Conservation (phyloP, 1,139 yeast genomes). For the Debaryomyces coudertii region DNA sequence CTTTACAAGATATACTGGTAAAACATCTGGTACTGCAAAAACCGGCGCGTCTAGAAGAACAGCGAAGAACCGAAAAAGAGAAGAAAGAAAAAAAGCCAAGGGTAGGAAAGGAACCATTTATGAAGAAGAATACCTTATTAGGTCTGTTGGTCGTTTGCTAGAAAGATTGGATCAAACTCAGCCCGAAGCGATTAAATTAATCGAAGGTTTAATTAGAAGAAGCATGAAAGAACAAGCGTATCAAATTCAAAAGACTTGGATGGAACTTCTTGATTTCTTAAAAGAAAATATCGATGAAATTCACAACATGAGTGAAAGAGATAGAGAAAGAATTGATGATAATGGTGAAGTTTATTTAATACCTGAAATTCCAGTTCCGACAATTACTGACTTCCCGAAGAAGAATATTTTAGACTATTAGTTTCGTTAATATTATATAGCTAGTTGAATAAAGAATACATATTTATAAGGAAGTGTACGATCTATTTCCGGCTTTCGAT, state of each 20-base stretch:
- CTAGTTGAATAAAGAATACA: background rate
- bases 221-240: constrained; percentile 77
- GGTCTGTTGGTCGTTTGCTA: constrained; percentile 82
- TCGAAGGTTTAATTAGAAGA: constrained; percentile 79
- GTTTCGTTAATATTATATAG: constrained; percentile 1
- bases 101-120: constrained; percentile 97
- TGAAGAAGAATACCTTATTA: constrained; percentile 92
- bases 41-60: constrained; percentile 95
- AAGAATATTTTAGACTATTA: constrained; percentile 59
- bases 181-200: constrained; percentile 70
- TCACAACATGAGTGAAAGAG: constrained; percentile 77
- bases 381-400: constrained; percentile 59
- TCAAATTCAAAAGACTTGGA: constrained; percentile 72
- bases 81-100: constrained; percentile 92
- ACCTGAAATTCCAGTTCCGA: constrained; percentile 73
- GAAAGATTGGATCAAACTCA: constrained; percentile 79
- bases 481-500: background rate
- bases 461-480: background rate
- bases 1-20: constrained; percentile 94
- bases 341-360: constrained; percentile 79
- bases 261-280: constrained; percentile 57
- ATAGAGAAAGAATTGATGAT: constrained; percentile 86
- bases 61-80: constrained; percentile 88
- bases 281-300: constrained; percentile 69
- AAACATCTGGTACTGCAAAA: constrained; percentile 92